phyloP scores from a whole-genome alignment of 1,284 basidiomycete species.

The Microbotryum violaceum region DNA sequence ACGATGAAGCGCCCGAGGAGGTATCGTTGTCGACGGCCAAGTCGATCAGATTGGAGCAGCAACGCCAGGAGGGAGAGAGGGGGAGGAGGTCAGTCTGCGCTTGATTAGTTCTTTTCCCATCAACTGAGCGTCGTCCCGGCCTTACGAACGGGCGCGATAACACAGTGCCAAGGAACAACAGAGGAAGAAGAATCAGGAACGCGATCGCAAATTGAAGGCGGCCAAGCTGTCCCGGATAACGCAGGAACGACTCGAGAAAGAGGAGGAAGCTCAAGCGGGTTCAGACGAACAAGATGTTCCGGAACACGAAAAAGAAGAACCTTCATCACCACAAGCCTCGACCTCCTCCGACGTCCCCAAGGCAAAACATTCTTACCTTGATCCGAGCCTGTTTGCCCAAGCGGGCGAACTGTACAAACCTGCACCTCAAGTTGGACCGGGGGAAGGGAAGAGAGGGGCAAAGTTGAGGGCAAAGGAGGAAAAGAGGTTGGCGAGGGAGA shows the following conservation, averaged over 20 bases:
- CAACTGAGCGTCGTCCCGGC: too few relatives aligned
- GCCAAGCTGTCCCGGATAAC: not conserved
- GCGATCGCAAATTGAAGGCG: slow-evolving; percentile 1
- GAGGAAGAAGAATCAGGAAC: slow-evolving; percentile 4
- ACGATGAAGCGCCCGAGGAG: slow-evolving; percentile 27
- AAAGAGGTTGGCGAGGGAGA: slow-evolving; percentile 5
- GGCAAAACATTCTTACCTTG: slow-evolving; percentile 28
- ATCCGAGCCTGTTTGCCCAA: slow-evolving; percentile 22
- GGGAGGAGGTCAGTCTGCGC: slow-evolving; percentile 6
- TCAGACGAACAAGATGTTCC: not conserved
- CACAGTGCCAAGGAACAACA: not conserved
- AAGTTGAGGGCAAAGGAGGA: slow-evolving; percentile 15
- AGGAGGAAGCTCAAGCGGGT: not conserved
- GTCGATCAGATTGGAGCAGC: slow-evolving; percentile 5
- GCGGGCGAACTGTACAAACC: slow-evolving; percentile 20
- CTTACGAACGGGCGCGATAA: too few relatives aligned
- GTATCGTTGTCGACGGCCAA: slow-evolving; percentile 20
- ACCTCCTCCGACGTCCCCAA: slow-evolving; percentile 7
- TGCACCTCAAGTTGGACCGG: not conserved
- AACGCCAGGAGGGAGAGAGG: slow-evolving; percentile 3
- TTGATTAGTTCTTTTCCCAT: not conserved
- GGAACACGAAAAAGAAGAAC: not conserved
- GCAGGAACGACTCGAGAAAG: slow-evolving; percentile 2
- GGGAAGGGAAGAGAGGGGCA: slow-evolving; percentile 17
- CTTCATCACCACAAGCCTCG: not conserved